phyloP scores from a whole-genome alignment of 768 basidiomycete genomes.

The Russula olivacea region DNA sequence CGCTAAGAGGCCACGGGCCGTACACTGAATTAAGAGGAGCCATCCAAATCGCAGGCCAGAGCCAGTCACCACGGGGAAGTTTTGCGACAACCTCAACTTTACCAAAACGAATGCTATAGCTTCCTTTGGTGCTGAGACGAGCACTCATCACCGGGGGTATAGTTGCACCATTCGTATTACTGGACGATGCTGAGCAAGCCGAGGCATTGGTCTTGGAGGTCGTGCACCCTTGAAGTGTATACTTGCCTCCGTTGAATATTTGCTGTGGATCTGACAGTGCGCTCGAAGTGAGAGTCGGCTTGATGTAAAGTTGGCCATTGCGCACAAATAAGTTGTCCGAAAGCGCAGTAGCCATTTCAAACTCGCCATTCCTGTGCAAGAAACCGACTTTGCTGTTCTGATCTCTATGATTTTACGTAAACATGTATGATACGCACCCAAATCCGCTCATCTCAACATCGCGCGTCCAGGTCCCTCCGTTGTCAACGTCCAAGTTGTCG shows the following conservation, averaged over 20 bases:
- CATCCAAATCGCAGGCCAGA: slow-evolving; percentile 45
- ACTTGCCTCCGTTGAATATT: slow-evolving; percentile 38
- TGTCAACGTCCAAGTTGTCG: slow-evolving; percentile 37
- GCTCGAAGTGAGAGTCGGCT: slow-evolving; percentile 53
- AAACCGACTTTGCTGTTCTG: neutral
- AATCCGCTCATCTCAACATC: slow-evolving; percentile 53
- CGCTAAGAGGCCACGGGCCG: slow-evolving; percentile 48
- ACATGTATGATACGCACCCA: slow-evolving; percentile 32
- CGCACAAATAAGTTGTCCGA: slow-evolving; percentile 40
- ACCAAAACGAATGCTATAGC: slow-evolving; percentile 47
- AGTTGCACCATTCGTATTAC: slow-evolving; percentile 31
- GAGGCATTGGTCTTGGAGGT: slow-evolving; percentile 34
- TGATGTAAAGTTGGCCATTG: slow-evolving; percentile 51
- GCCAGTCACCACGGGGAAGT: slow-evolving; percentile 42
- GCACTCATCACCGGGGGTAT: slow-evolving; percentile 53
- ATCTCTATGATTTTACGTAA: neutral
- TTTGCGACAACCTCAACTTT: slow-evolving; percentile 50
- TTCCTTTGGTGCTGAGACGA: slow-evolving; percentile 46
- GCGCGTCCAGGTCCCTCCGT: slow-evolving; percentile 36
- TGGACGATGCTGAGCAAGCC: slow-evolving; percentile 44
- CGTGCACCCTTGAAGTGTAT: slow-evolving; percentile 37
- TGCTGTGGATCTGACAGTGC: slow-evolving; percentile 34
- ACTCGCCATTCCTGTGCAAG: slow-evolving; percentile 40
- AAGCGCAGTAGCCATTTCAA: slow-evolving; percentile 47
- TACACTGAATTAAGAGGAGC: slow-evolving; percentile 42